Percentiles rank a stretch among this genome's conserved stretches.
These are phyloP conservation scores for Fusarium penzigii DNA, from an alignment of 2,329 filamentous ascomycete species.

Conservation along the genomic window DNA sequence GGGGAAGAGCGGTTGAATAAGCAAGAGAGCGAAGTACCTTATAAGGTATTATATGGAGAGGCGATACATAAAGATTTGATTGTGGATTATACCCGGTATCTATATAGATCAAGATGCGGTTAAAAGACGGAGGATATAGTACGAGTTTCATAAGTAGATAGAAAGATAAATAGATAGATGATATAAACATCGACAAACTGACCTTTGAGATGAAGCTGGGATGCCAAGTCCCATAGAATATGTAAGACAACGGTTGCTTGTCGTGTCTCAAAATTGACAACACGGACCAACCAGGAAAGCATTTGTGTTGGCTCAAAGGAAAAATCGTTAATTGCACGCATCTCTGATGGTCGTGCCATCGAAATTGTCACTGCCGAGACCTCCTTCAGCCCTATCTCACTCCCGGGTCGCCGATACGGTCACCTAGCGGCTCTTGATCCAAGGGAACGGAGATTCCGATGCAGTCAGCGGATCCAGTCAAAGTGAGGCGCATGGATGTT, in stretches of 20 bases:
- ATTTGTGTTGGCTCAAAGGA: too few species aligned
- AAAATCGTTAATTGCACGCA: neutral
- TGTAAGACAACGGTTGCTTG: too few species aligned
- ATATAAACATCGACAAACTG: too few species aligned
- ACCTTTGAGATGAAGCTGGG: too few species aligned
- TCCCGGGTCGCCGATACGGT: slow-evolving; percentile 16
- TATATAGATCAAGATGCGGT: slow-evolving; percentile 17
- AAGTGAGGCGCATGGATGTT: too few species aligned
- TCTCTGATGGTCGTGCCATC: slow-evolving; percentile 17
- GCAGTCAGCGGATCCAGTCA: too few species aligned
- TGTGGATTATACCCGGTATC: slow-evolving; percentile 28
- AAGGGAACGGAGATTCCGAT: too few species aligned
- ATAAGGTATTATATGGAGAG: neutral
- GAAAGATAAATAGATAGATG: too few species aligned
- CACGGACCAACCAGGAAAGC: too few species aligned
- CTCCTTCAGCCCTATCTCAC: slow-evolving; percentile 19
- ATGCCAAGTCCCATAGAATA: too few species aligned
- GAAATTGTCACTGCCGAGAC: slow-evolving; percentile 1
- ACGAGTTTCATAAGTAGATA: too few species aligned
- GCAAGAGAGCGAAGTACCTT: neutral
- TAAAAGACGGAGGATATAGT: slow-evolving; percentile 1
- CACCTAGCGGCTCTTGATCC: slow-evolving; percentile 10
- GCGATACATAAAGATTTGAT: neutral
- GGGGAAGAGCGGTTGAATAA: slow-evolving; percentile 1
- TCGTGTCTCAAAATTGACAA: too few species aligned